Percentiles rank a stretch among this genome's conserved stretches.
These are phyloP conservation scores for Sporothrix phasma DNA, from an alignment of 2,329 filamentous ascomycete genomes.

Conservation along the genomic window DNA sequence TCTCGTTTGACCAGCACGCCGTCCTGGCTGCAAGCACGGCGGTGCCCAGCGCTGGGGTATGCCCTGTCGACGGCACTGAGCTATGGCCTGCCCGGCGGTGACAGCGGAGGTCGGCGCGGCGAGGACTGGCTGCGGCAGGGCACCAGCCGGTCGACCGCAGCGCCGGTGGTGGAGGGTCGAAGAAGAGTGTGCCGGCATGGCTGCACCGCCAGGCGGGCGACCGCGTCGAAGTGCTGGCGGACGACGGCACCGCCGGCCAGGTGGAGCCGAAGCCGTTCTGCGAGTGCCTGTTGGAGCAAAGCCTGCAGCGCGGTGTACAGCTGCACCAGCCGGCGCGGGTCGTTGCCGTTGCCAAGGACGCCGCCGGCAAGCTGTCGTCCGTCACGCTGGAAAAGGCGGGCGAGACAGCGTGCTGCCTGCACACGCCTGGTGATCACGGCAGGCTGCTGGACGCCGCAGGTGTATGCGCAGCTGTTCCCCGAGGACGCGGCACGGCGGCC, in stretches of 20 bases:
- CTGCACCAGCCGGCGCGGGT: conserved; percentile 53
- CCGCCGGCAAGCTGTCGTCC: conserved; percentile 39
- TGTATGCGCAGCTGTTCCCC: conserved; percentile 55
- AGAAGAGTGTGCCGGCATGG: conserved; percentile 40
- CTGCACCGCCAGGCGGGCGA: conserved; percentile 46
- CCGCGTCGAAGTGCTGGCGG: conserved; percentile 50
- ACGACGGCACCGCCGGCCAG: conserved; percentile 52
- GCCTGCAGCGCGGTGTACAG: conserved; percentile 51
- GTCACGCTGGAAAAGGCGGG: conserved; percentile 28
- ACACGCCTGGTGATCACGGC: conserved; percentile 56
- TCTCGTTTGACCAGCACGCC: conserved; percentile 61
- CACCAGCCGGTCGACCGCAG: conserved; percentile 26
- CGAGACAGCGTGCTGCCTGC: conserved; percentile 47
- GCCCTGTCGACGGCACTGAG: conserved; percentile 48
- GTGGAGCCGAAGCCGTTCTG: conserved; percentile 61
- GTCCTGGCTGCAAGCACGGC: conserved; percentile 49
- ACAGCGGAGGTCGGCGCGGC: conserved; percentile 25
- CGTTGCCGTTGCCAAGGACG: conserved; percentile 41
- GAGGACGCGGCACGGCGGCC: conserved; percentile 31
- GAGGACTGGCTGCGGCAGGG: conserved; percentile 54
- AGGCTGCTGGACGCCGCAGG: conserved; percentile 59
- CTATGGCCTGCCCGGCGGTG: conserved; percentile 25
- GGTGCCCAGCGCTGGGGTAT: conserved; percentile 46
- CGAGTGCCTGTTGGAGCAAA: conserved; percentile 51
- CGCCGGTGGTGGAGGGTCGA: conserved; percentile 11